Percentiles rank a stretch among this genome's conserved stretches.
phyloP scores from a whole-genome alignment of 345 rosid species.

The Bruguiera parviflora region DNA sequence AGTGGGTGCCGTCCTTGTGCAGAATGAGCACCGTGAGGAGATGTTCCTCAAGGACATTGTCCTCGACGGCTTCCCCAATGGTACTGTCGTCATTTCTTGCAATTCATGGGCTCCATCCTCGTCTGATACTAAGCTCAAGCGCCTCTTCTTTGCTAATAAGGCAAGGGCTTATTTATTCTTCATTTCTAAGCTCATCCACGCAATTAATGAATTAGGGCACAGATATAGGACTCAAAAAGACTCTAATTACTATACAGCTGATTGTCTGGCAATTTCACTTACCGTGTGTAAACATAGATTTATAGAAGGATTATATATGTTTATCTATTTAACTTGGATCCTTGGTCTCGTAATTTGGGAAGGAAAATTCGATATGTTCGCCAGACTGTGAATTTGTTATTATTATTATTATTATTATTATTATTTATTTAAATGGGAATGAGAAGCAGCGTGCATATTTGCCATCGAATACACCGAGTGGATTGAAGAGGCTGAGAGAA shows the following conservation, averaged over 20 bases:
- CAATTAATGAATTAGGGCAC: too few species aligned
- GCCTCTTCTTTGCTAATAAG: slow-evolving; percentile 66
- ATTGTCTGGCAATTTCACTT: background rate
- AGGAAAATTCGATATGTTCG: too few species aligned
- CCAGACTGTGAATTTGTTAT: too few species aligned
- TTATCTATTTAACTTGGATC: too few species aligned
- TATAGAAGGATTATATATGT: too few species aligned
- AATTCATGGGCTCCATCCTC: slow-evolving; percentile 19
- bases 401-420: too few species aligned
- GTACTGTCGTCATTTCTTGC: slow-evolving; percentile 10
- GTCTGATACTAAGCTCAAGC: slow-evolving; percentile 13
- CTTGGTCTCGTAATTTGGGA: too few species aligned
- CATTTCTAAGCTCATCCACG: too few species aligned
- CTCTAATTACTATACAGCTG: background rate
- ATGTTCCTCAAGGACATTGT: slow-evolving; percentile 20
- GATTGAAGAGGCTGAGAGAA: slow-evolving; percentile 50
- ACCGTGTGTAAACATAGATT: background rate
- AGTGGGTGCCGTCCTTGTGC: slow-evolving; percentile 19
- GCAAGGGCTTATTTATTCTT: slow-evolving; percentile 8
- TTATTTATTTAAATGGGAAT: too few species aligned
- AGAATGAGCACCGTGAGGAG: slow-evolving; percentile 30
- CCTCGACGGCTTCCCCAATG: slow-evolving; percentile 15
- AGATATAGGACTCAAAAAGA: too few species aligned
- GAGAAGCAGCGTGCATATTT: slow-evolving; percentile 41
- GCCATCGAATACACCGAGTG: slow-evolving; percentile 66